phyloP scores from a whole-genome alignment of 208 protist species.

The Acanthamoeba royreba region DNA sequence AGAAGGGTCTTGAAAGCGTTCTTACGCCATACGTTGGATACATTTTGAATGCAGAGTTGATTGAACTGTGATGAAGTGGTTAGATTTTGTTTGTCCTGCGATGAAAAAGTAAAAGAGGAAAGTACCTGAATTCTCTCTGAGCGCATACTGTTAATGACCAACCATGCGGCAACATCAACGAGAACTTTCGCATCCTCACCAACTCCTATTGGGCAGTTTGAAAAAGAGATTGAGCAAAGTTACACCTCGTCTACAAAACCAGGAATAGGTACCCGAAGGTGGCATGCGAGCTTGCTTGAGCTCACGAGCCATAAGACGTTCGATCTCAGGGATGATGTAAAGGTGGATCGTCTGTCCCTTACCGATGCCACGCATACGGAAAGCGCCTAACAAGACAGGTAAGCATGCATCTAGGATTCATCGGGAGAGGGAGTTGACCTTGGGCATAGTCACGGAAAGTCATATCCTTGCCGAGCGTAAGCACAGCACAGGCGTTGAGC shows the following conservation, averaged over 20 bases:
- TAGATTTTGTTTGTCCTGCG: too few relatives aligned
- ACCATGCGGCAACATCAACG: constrained; percentile 85
- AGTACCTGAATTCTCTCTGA: constrained; percentile 78
- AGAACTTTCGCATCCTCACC: constrained; percentile 61
- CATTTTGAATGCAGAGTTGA: constrained; percentile 86
- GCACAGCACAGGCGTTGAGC: constrained; percentile 85
- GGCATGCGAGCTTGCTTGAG: constrained; percentile 59
- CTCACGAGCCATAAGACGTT: constrained; percentile 75
- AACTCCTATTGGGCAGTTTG: background rate
- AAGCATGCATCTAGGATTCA: too few relatives aligned
- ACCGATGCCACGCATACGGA: constrained; percentile 89
- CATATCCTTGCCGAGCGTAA: constrained; percentile 94
- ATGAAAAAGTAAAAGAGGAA: too few relatives aligned
- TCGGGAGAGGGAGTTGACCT: constrained; percentile 44
- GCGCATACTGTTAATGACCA: constrained; percentile 86
- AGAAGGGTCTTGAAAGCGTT: constrained; percentile 79
- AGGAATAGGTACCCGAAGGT: background rate
- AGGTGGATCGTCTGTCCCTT: constrained; percentile 88
- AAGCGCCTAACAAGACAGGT: constrained; percentile 57
- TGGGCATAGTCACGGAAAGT: constrained; percentile 93
- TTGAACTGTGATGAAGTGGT: too few relatives aligned
- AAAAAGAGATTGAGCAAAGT: background rate
- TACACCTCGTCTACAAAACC: background rate
- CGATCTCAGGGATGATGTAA: constrained; percentile 91
- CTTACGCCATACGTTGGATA: constrained; percentile 88